Evolutionary conservation across 2,329 filamentous ascomycete species (phyloP).

Genomic region (Aspergillus sp.): DNA sequence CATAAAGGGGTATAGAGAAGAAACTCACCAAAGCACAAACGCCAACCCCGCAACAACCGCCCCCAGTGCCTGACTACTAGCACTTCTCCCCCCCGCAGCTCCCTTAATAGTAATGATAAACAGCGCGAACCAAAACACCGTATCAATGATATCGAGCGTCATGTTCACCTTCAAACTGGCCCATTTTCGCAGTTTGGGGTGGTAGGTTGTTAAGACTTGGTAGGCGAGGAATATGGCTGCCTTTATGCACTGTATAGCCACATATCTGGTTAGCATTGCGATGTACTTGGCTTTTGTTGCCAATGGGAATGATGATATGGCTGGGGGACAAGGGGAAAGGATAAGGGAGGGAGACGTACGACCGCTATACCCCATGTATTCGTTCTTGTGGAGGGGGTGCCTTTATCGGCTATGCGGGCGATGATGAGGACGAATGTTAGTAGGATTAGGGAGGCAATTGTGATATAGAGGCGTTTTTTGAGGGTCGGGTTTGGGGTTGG

Average conservation of each 20-base stretch:
- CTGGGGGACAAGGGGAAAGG: not conserved
- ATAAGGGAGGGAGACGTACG: not conserved
- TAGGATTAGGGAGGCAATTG: constrained; percentile 5
- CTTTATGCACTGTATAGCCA: constrained; percentile 11
- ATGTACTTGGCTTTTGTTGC: no score
- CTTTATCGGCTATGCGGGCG: constrained; percentile 13
- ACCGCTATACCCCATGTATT: constrained; percentile 19
- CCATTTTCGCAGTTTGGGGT: constrained; percentile 14
- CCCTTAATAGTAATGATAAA: constrained; percentile 19
- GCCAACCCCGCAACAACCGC: constrained; percentile 10
- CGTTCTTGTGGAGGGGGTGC: constrained; percentile 9
- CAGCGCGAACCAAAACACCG: constrained; percentile 19
- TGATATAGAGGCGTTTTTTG: constrained; percentile 10
- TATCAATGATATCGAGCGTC: constrained; percentile 17
- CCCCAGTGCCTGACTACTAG: constrained; percentile 13
- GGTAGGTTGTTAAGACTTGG: constrained; percentile 13
- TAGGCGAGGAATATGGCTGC: constrained; percentile 18
- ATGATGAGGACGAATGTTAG: constrained; percentile 15
- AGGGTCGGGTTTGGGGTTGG: constrained; percentile 1
- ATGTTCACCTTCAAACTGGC: constrained; percentile 16
- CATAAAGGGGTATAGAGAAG: no score
- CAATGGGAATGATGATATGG: no score
- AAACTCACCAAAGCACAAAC: constrained; percentile 12
- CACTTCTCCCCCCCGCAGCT: constrained; percentile 3
- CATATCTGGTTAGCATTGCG: no score